These are phyloP conservation scores for Anthracocystis setariae DNA, from an alignment of 1,284 basidiomycete genomes.

Conservation along the genomic window DNA sequence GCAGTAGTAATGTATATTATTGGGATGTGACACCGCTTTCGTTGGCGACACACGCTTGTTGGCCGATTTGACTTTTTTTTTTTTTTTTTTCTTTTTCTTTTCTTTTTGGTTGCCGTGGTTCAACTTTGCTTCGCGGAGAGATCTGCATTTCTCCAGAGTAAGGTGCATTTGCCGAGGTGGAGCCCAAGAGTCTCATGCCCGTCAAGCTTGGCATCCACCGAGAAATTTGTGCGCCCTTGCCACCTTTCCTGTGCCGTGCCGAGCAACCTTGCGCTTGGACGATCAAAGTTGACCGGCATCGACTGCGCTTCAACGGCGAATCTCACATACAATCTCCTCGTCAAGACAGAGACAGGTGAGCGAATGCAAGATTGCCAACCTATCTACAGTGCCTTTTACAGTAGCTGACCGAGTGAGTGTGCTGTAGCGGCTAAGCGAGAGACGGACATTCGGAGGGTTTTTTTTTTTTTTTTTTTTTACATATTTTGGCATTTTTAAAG, in stretches of 20 bases:
- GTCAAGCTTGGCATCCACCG: neutral
- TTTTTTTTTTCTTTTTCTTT: neutral
- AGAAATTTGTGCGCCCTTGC: too few relatives aligned
- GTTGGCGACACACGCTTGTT: neutral
- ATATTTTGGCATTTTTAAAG: too few relatives aligned
- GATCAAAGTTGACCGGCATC: neutral
- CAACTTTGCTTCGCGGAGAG: neutral
- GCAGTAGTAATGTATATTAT: neutral
- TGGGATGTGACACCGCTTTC: neutral
- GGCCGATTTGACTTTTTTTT: neutral
- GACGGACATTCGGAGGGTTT: neutral
- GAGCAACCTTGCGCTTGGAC: too few relatives aligned
- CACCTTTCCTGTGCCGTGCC: too few relatives aligned
- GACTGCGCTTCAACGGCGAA: neutral
- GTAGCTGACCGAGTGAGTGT: too few relatives aligned
- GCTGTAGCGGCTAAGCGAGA: too few relatives aligned
- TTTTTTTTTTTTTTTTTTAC: constrained; percentile 7
- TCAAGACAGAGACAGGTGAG: too few relatives aligned
- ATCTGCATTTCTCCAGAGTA: neutral
- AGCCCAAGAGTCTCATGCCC: neutral
- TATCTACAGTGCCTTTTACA: neutral
- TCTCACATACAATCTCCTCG: constrained; percentile 2
- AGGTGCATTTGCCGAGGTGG: too few relatives aligned
- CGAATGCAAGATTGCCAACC: neutral
- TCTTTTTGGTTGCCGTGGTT: neutral